Evolutionary conservation across 371 early-diverging fungal genomes (phyloP).

Genomic region (Dentiscutata heterogama): DNA sequence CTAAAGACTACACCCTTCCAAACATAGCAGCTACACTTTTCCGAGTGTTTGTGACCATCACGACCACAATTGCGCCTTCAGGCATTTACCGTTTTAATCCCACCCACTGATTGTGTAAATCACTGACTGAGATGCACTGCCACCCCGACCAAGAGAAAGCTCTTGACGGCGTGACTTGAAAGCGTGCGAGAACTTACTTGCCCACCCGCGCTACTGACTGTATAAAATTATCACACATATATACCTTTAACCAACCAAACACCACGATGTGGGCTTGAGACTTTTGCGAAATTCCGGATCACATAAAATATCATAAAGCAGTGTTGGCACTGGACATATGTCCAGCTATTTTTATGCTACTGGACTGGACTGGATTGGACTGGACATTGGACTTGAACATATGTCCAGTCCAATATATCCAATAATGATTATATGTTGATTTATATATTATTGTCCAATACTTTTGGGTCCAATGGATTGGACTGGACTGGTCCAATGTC

Average conservation of each 20-base stretch:
- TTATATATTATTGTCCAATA: no score
- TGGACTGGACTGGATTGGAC: no score
- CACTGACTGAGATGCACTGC: constrained; percentile 32
- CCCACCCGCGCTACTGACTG: not conserved
- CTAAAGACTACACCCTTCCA: constrained; percentile 34
- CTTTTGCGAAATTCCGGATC: not conserved
- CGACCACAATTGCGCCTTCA: not conserved
- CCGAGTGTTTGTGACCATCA: constrained; percentile 18
- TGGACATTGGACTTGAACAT: no score
- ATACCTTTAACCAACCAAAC: not conserved
- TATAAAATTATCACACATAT: constrained; percentile 21
- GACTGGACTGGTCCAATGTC: no score
- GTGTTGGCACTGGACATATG: no score
- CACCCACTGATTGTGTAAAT: not conserved
- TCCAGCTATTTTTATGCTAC: no score
- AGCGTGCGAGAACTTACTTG: constrained; percentile 29
- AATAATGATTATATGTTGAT: no score
- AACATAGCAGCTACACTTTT: constrained; percentile 14
- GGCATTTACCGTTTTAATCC: not conserved
- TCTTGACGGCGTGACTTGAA: not conserved
- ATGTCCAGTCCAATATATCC: no score
- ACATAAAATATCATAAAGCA: not conserved
- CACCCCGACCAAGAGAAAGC: not conserved
- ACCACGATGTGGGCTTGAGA: not conserved
- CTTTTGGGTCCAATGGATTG: no score